A percentile compares a stretch with the other conserved stretches of the same genome.
Conservation (phyloP, 2,329 filamentous ascomycete species). For the Cadophora luteo-olivacea region DNA sequence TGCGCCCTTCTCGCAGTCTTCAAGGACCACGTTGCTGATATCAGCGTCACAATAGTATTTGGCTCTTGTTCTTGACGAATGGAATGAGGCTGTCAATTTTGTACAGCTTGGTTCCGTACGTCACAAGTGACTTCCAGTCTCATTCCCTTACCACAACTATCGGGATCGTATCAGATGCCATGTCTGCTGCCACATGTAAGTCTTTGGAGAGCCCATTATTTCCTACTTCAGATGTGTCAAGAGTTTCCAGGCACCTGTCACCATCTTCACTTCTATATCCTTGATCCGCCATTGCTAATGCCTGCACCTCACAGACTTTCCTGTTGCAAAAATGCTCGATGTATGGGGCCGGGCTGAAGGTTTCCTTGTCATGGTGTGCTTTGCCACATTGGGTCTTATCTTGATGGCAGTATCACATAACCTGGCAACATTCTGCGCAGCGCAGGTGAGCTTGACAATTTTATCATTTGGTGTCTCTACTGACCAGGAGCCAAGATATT, state of each 20-base stretch:
- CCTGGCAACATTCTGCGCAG: conserved; percentile 65
- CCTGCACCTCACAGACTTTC: conserved; percentile 47
- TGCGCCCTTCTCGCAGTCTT: neutral
- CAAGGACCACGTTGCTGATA: neutral
- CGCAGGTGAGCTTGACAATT: conserved; percentile 32
- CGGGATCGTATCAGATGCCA: conserved; percentile 59
- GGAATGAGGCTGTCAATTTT: conserved; percentile 47
- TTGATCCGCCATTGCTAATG: too few relatives aligned
- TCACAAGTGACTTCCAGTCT: conserved; percentile 34
- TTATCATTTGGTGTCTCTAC: too few relatives aligned
- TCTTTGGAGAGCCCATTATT: too few relatives aligned
- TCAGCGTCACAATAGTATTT: conserved; percentile 49
- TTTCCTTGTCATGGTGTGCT: conserved; percentile 59
- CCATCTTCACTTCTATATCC: too few relatives aligned
- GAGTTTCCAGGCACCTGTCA: too few relatives aligned
- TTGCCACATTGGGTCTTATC: conserved; percentile 60
- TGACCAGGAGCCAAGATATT: conserved; percentile 55
- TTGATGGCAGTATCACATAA: conserved; percentile 69
- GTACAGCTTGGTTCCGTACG: conserved; percentile 36
- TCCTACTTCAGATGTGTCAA: too few relatives aligned
- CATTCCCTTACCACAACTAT: conserved; percentile 50
- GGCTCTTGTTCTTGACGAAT: conserved; percentile 50
- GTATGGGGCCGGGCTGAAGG: conserved; percentile 73
- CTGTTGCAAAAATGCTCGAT: conserved; percentile 71
- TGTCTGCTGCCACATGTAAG: conserved; percentile 62